Base-by-base conservation (phyloP, 441 rosid genomes). In the Theobroma grandiflorum region DNA sequence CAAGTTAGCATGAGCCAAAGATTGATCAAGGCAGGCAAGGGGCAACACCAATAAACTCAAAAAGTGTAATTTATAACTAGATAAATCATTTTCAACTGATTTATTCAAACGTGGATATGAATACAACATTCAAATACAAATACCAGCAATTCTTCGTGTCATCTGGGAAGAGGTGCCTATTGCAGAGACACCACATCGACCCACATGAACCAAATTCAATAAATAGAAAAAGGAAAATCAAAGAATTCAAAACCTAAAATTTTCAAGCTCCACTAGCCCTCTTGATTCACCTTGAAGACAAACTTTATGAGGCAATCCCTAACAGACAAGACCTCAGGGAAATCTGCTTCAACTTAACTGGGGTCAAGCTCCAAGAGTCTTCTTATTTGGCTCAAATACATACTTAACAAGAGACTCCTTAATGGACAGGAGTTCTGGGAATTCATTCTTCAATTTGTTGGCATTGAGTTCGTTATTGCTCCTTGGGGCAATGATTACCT, bases 381-480 rank as follows among this genome's bases (percentile, higher is more conserved):
- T 93, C 92, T 92, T 88, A 81, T 92, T 95, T 9, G 98, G 98
- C 84, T 85, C 88, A 79, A 90, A 95, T 65, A 95, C 95, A 55
- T 86, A 85, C 93, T 88, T 94, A 74, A 94, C 79, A 12, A 95
- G 88, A 26, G 99, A 91, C 76, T 94, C 99, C 85, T 89, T 95
- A 71, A 95, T 94, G 76, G 98, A 81, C 86, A 92, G 40, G 82
- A 95, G 85, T 82, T 94, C 91, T 8, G 99, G 99, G 88, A 95
- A 95, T 85, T 92, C 94, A 42, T 77, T 64, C 85, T 88, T 91
- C 94, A 95, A 86, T 77, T 94, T 95, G 63, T 85, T 72, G 0
- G 92, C 87, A 80, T 95, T 96, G 0, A 95, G 97, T 87, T 95
- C 97, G n/a, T 93, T 95, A 86, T 95, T 95, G 88, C 99, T 95